Percentiles rank a stretch among this genome's conserved stretches.
Conservation (phyloP, 768 basidiomycete genomes). For the Suillus sp. region DNA sequence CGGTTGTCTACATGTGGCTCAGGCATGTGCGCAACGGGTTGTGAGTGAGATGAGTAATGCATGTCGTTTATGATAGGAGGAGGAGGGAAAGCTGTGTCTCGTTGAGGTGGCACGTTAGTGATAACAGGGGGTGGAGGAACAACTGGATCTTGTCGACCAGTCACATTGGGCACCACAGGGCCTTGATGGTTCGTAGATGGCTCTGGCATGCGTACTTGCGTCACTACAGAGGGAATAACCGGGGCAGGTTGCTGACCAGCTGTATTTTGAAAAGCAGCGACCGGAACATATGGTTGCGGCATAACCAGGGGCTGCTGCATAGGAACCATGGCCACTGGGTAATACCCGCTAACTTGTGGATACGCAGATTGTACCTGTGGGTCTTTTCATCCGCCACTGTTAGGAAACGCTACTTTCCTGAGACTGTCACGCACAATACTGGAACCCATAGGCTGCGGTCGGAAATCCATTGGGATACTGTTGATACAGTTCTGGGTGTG, state of each 20-base stretch:
- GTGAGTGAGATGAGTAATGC: not conserved
- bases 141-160: not conserved
- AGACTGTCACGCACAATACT: conserved; percentile 26
- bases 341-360: conserved; percentile 27
- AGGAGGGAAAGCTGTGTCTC: not conserved
- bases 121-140: conserved; percentile 3
- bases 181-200: conserved; percentile 12
- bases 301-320: conserved; percentile 33
- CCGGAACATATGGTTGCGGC: conserved; percentile 31
- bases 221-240: conserved; percentile 15
- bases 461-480: conserved; percentile 19
- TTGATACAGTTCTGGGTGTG: conserved; percentile 20
- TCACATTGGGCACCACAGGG: conserved; percentile 12
- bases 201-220: conserved; percentile 19
- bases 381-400: conserved; percentile 22
- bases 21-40: conserved; percentile 23
- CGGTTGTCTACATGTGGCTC: conserved; percentile 12
- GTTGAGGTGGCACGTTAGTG: not conserved
- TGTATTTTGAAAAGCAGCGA: conserved; percentile 24
- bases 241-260: conserved; percentile 14
- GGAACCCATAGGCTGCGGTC: conserved; percentile 18
- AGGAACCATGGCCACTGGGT: conserved; percentile 29
- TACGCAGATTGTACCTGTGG: conserved; percentile 25
- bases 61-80: not conserved
- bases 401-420: conserved; percentile 15